These are phyloP conservation scores for Fraxinus greggii DNA, from an alignment of 305 asterid species.

Conservation along the genomic window DNA sequence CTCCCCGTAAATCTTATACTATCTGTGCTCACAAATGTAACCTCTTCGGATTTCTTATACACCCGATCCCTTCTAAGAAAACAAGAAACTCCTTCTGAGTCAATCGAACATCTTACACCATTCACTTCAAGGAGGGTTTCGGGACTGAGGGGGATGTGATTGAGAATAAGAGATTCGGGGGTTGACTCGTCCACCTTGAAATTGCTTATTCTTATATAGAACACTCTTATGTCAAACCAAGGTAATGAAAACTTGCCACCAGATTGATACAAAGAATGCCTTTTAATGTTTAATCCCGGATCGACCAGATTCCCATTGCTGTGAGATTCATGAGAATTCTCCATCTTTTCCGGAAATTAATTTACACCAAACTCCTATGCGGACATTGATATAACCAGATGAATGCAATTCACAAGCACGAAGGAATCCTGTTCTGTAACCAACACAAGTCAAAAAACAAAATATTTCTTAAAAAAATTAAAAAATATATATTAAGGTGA, in stretches of 20 bases:
- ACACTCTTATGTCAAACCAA: constrained; percentile 48
- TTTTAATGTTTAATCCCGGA: constrained; percentile 35
- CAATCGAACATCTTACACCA: constrained; percentile 39
- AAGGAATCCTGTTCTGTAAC: constrained; percentile 17
- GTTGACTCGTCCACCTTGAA: constrained; percentile 36
- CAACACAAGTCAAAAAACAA: not conserved
- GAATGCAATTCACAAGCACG: not conserved
- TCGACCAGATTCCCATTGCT: constrained; percentile 37
- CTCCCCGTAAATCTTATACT: constrained; percentile 41
- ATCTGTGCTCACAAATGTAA: constrained; percentile 51
- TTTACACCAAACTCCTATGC: constrained; percentile 23
- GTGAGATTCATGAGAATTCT: constrained; percentile 16
- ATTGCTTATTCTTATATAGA: constrained; percentile 47
- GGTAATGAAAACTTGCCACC: constrained; percentile 22
- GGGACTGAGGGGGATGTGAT: constrained; percentile 41
- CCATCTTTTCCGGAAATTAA: constrained; percentile 33
- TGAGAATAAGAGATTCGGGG: constrained; percentile 39
- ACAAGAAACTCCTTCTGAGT: constrained; percentile 41
- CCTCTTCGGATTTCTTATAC: constrained; percentile 47
- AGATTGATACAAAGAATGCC: constrained; percentile 36
- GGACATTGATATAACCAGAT: constrained; percentile 22
- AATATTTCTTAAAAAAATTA: not conserved
- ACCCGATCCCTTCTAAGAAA: constrained; percentile 41
- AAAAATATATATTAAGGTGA: not conserved
- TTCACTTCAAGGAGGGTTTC: constrained; percentile 49